phyloP scores from a whole-genome alignment of 2,329 filamentous ascomycete genomes.

The Cladosporium halotolerans region DNA sequence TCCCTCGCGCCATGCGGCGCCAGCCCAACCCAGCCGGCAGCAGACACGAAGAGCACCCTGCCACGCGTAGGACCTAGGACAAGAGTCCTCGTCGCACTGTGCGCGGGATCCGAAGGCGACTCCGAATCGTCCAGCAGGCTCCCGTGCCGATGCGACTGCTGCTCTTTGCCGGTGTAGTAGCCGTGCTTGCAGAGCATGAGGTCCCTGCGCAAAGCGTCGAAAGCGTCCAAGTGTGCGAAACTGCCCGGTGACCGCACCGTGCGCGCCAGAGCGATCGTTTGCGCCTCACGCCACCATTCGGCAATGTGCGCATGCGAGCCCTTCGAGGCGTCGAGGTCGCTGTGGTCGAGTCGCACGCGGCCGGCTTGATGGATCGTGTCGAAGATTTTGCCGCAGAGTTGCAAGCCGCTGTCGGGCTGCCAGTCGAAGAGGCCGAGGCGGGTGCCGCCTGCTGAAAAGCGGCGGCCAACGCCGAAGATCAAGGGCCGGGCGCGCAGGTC shows the following conservation, averaged over 20 bases:
- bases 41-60: conserved; percentile 23
- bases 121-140: conserved; percentile 25
- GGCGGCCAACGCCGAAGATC: conserved; percentile 19
- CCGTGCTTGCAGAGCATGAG: conserved; percentile 20
- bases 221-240: conserved; percentile 22
- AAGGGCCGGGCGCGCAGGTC: conserved; percentile 22
- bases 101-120: conserved; percentile 12
- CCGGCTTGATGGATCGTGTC: conserved; percentile 24
- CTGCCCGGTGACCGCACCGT: conserved; percentile 24
- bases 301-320: conserved; percentile 15
- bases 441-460: conserved; percentile 21
- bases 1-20: conserved; percentile 22
- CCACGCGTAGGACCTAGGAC: conserved; percentile 25
- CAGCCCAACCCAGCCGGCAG: conserved; percentile 24
- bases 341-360: conserved; percentile 14
- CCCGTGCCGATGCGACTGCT: conserved; percentile 12
- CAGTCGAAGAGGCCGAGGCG: conserved; percentile 23
- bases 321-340: neutral
- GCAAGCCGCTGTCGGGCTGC: conserved; percentile 20
- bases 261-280: conserved; percentile 18
- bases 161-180: conserved; percentile 17
- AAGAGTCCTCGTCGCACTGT: conserved; percentile 22
- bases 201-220: conserved; percentile 19
- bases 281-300: conserved; percentile 23
- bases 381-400: conserved; percentile 24